Evolutionary conservation across 768 basidiomycete genomes (phyloP), one percentile per base, ranked within the genome.

Genomic region (Leccinellum albellum): DNA sequence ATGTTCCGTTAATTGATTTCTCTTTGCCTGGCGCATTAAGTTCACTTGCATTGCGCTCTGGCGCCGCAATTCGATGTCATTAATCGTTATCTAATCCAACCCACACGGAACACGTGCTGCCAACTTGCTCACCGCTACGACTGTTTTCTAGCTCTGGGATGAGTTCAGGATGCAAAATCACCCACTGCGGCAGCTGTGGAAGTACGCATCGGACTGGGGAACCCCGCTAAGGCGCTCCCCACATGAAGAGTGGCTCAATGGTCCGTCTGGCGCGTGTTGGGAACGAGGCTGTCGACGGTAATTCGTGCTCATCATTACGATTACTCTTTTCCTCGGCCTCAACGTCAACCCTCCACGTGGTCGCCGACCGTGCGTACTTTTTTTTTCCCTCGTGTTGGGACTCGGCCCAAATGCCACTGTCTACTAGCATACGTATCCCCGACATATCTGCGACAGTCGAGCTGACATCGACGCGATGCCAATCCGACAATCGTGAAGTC

Each of bases 61-160:
- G 28, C 53, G 59, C 69, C 62, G 63, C 60, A 60, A 21, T 44
- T 8, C 26, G 26, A 28, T 20, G 40, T 55, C 58, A 44, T n/a
- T n/a, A n/a, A n/a, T 56, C 53, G 54, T 66, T 71, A 71, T 70
- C 69, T 70, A 70, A 70, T 71, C 70, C 61, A 56, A n/a, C n/a
- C n/a, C n/a, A n/a, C n/a, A n/a, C n/a, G n/a, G n/a, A n/a, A n/a
- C 28, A 40, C 12, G 45, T 55, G 24, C 53, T 53, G 44, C 51
- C 35, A 23, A 6, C 37, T 40, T n/a, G 37, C 14, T 40, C 37
- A 15, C 10, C 35, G 17, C 17, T 37, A 17, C 17, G 35, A 37
- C 17, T 37, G 17, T 37, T 37, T 53, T 58, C 51, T 44, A 57
- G 47, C 50, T 47, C 28, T 56, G 26, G 49, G 24, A 52, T 29